Base-by-base conservation (phyloP, 371 early-diverging fungal genomes). In the Rhizopus arrhizus region DNA sequence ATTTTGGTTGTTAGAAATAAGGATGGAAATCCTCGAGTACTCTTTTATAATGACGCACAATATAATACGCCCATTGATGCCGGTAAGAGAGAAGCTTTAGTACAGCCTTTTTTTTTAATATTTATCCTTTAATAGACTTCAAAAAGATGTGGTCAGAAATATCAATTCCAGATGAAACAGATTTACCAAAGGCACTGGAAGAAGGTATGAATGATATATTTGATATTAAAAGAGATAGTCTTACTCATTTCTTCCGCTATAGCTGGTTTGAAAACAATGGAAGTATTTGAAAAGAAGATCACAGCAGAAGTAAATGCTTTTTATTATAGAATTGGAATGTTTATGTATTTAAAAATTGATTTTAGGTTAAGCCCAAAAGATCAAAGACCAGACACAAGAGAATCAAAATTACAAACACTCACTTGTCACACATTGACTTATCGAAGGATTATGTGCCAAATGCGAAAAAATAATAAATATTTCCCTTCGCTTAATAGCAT, bases 321-420 rank as follows among this genome's bases (percentile, higher is more conserved):
- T 22, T 22, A 22, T 22, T 22, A 22, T 22, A 22, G 22, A 22
- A 22, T 22, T 22, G 22, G 22, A 22, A 22, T 22, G 22, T 22
- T 22, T 22, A 22, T 22, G 22, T 22, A 22, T 22, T 22, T 22
- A 22, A 22, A 22, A 22, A 22, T 22, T 22, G 22, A 22, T 22
- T 22, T 22, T 22, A 22, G 74, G 73, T 78, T 4, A 88, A 85
- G 36, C 75, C 81, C 11, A 82, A 86, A 68, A 78, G 83, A 65
- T 80, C 83, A 28, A 87, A 87, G 66, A 82, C 88, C 42, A 69
- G 88, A 49, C 87, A 87, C 73, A 74, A 93, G 53, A 88, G 86
- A 70, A 85, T 90, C 63, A 91, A 91, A 71, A 89, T 93, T 59
- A 92, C 92, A 10, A 94, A 94, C 62, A 91, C 91, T 38, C 94